Evolutionary conservation across 169 alveolate genomes (phyloP), one percentile per base, ranked within the genome.

Genomic region (Prorocentrum cordatum): DNA sequence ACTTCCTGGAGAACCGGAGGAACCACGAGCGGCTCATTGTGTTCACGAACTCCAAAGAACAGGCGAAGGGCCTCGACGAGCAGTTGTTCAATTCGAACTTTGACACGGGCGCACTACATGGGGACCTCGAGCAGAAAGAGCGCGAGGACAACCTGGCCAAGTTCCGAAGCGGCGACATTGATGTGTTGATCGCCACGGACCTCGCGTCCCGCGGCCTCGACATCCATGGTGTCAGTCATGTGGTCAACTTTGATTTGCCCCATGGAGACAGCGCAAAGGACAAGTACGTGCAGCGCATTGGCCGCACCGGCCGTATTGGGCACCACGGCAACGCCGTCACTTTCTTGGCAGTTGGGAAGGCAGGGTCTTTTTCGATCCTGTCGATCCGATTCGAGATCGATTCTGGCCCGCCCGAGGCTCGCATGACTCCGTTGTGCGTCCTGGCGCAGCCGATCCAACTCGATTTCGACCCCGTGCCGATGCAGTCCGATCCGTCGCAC

Each of bases 241-340:
- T 75, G 72, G 18, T 75, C 59, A 75, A 75, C 86, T 75, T 33
- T 27, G 86, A 75, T 27, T 38, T 62, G 10, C 86, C 86, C n/a
- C 20, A 75, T 50, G 66, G 86, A 75, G 80, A 6, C n/a, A n/a
- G n/a, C n/a, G n/a, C n/a, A n/a, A n/a, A n/a, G n/a, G n/a, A n/a
- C n/a, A n/a, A n/a, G n/a, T 75, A 75, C 20, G 86, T 75, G 26
- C 86, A 75, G 22, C 86, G 86, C 12, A 75, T 75, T 22, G 86
- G 86, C 29, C 70, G 86, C n/a, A 75, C 86, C 5, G 86, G 86
- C 27, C 86, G 86, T 29, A 75, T 75, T 10, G 86, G 86, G 18
- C 86, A 75, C 36, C 86, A 71, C 3, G 86, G 86, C 45, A 75
- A 70, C 2, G 33, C 86, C 9, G 16, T 75, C 10, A 75, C 71